Conservation (phyloP, 164 flowering plant species). For the Cinnamomum micranthum region DNA sequence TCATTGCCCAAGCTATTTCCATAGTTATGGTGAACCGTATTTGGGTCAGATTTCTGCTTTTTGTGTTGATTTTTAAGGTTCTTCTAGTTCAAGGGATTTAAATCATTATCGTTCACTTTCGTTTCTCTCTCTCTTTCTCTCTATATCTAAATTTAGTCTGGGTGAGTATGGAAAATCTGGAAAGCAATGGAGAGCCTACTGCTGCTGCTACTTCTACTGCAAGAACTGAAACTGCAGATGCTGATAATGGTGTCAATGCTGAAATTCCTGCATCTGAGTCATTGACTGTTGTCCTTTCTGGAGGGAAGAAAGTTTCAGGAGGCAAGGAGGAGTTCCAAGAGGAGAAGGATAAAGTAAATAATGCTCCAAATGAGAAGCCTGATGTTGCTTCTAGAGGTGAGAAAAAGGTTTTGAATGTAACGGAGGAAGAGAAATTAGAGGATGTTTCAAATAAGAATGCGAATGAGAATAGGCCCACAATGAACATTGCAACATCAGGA, state of each 20-base stretch:
- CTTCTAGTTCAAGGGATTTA: not conserved
- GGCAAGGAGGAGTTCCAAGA: not conserved
- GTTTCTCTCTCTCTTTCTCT: not conserved
- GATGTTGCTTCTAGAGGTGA: conserved; percentile 1
- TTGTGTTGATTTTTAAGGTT: not conserved
- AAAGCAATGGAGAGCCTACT: not conserved
- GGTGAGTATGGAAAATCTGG: not conserved
- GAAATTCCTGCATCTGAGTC: conserved; percentile 9
- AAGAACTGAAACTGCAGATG: not conserved
- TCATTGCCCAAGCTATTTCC: not conserved
- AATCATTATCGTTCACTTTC: not conserved
- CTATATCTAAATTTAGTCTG: not conserved
- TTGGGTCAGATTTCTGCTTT: not conserved
- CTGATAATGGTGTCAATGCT: not conserved
- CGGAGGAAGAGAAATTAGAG: conserved; percentile 7
- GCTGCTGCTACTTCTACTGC: not conserved
- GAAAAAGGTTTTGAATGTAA: not conserved
- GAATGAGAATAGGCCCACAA: not conserved
- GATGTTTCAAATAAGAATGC: not conserved
- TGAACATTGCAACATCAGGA: no score
- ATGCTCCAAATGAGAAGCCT: not conserved
- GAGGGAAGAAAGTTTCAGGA: not conserved
- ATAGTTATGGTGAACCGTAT: no score
- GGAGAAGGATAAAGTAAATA: not conserved
- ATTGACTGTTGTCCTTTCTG: not conserved